A percentile compares a stretch with the other conserved stretches of the same genome.
phyloP scores from a whole-genome alignment of 75 land plant species.

The Selaginella tamariscina region DNA sequence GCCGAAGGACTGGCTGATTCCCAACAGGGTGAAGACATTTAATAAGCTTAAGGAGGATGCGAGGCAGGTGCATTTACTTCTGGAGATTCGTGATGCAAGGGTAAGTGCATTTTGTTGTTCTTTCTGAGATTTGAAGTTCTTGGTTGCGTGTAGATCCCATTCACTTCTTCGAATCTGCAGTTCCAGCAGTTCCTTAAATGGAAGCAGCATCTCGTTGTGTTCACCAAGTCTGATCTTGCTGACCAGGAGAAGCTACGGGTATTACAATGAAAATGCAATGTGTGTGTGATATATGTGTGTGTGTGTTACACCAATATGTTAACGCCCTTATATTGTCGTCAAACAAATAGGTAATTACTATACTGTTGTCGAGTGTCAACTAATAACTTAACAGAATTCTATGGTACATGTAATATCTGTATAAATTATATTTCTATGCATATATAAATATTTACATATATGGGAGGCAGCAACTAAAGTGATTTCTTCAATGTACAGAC shows the following conservation, averaged over 20 bases:
- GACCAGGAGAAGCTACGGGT: not conserved
- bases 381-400: too few relatives aligned
- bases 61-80: not conserved
- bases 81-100: not conserved
- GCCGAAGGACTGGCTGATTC: not conserved
- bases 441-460: too few relatives aligned
- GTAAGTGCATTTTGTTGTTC: not conserved
- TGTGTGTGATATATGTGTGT: too few relatives aligned
- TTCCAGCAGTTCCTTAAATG: not conserved
- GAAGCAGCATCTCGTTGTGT: not conserved
- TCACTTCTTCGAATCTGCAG: not conserved
- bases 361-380: too few relatives aligned
- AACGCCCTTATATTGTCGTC: too few relatives aligned
- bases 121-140: not conserved
- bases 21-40: not conserved
- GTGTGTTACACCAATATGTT: too few relatives aligned
- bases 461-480: too few relatives aligned
- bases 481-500: too few relatives aligned
- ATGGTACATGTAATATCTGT: too few relatives aligned
- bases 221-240: not conserved
- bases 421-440: too few relatives aligned
- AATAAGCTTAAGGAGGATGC: not conserved
- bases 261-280: too few relatives aligned
- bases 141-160: not conserved
- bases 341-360: too few relatives aligned